Conservation (phyloP, 495 filamentous ascomycete species). For the Wilcoxina mikolae region DNA sequence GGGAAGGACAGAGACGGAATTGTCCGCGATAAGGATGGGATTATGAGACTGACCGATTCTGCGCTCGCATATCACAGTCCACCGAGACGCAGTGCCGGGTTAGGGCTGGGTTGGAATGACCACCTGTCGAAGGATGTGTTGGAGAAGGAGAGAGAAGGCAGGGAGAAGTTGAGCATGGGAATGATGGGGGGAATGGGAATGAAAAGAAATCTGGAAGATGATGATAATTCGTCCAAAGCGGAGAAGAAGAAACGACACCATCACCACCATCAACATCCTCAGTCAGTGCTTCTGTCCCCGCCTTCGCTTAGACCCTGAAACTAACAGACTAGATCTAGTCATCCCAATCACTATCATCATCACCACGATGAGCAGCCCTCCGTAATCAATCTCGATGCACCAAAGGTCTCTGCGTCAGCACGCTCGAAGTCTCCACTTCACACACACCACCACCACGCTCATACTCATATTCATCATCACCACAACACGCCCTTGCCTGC, state of each 20-base stretch:
- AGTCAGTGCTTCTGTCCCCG: slow-evolving; percentile 28
- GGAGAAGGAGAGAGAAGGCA: neutral
- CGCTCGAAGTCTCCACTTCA: slow-evolving; percentile 32
- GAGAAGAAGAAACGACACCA: slow-evolving; percentile 30
- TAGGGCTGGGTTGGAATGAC: neutral
- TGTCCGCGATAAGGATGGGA: slow-evolving; percentile 21
- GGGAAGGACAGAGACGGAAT: slow-evolving; percentile 21
- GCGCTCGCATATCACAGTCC: slow-evolving; percentile 14
- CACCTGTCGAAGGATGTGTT: neutral
- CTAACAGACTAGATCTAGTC: slow-evolving; percentile 31
- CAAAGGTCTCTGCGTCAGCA: slow-evolving; percentile 33
- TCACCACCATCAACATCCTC: slow-evolving; percentile 35
- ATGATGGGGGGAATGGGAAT: slow-evolving; percentile 18
- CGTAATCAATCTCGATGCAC: slow-evolving; percentile 39
- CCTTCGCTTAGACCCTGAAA: neutral
- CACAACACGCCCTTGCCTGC: slow-evolving; percentile 35
- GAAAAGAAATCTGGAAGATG: slow-evolving; percentile 28
- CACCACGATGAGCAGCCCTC: slow-evolving; percentile 57
- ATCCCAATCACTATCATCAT: slow-evolving; percentile 52
- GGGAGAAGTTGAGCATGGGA: slow-evolving; percentile 1
- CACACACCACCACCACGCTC: slow-evolving; percentile 44
- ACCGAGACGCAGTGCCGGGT: slow-evolving; percentile 1
- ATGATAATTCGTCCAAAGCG: slow-evolving; percentile 23
- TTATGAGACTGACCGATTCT: slow-evolving; percentile 10
- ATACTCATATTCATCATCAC: slow-evolving; percentile 34